These are phyloP conservation scores for Bacidia gigantensis DNA, from an alignment of 495 filamentous ascomycete genomes.

Conservation along the genomic window DNA sequence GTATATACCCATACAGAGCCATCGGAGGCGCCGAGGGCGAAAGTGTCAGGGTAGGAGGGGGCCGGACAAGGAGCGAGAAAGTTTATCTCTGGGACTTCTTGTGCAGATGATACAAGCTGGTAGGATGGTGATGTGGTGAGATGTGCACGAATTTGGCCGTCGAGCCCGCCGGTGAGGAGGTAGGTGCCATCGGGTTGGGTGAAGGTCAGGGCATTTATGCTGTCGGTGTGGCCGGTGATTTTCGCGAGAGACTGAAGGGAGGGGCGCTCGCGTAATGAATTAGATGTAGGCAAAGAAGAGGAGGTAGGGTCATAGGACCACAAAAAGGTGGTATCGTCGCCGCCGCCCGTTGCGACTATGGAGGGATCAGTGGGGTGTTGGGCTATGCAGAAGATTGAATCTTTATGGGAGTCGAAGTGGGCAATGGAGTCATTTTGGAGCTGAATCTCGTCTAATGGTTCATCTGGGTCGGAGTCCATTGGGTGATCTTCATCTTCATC, in stretches of 20 bases:
- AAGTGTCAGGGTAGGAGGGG: constrained; percentile 53
- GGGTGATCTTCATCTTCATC: constrained; percentile 48
- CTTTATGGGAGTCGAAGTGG: constrained; percentile 77
- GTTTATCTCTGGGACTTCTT: constrained; percentile 91
- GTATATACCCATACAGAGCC: constrained; percentile 91
- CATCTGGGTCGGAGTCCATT: constrained; percentile 58
- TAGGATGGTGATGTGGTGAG: constrained; percentile 23
- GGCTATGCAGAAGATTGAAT: constrained; percentile 85
- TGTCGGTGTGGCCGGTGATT: constrained; percentile 80
- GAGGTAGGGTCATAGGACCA: constrained; percentile 51
- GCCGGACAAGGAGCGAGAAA: constrained; percentile 73
- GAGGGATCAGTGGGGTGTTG: constrained; percentile 70
- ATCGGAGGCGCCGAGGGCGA: constrained; percentile 85
- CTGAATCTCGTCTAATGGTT: constrained; percentile 50
- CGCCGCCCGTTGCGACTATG: constrained; percentile 79
- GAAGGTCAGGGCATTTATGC: constrained; percentile 72
- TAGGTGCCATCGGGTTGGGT: constrained; percentile 73
- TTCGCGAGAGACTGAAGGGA: constrained; percentile 49
- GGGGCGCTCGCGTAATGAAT: constrained; percentile 47
- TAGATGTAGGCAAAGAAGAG: constrained; percentile 59
- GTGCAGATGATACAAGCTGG: constrained; percentile 48
- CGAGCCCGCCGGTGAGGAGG: constrained; percentile 72
- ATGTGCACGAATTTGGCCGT: constrained; percentile 55
- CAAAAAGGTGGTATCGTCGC: constrained; percentile 70
- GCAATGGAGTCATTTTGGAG: constrained; percentile 83